phyloP scores from a whole-genome alignment of 148 eudicot genomes.

The Polygonum aviculare region DNA sequence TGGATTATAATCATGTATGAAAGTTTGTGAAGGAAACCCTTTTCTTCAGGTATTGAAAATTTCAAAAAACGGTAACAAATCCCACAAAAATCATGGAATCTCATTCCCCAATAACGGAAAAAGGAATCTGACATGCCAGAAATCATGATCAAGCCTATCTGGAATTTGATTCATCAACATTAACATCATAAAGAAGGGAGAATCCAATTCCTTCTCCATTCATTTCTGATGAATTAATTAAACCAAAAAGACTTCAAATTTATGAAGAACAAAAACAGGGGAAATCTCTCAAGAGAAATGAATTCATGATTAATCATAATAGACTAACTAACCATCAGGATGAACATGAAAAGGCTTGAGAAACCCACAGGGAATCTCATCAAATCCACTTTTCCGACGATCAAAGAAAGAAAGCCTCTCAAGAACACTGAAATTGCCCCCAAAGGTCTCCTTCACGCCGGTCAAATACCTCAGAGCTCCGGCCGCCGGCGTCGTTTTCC shows the following conservation, averaged over 20 bases:
- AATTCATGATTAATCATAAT: not conserved
- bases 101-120: not conserved
- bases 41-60: not conserved
- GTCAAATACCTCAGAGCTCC: slow-evolving; percentile 40
- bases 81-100: not conserved
- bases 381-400: slow-evolving; percentile 25
- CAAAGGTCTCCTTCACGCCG: slow-evolving; percentile 48
- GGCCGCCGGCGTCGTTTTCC: slow-evolving; percentile 18
- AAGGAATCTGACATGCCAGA: not conserved
- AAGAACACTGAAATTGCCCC: slow-evolving; percentile 48
- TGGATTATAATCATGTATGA: no score
- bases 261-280: not conserved
- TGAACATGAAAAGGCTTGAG: slow-evolving; percentile 49
- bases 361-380: slow-evolving; percentile 80
- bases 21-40: no score
- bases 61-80: not conserved
- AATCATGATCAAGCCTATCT: not conserved
- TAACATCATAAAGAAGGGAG: not conserved
- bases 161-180: not conserved
- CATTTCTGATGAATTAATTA: not conserved
- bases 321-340: slow-evolving; percentile 48
- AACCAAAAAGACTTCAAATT: not conserved
- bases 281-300: not conserved
- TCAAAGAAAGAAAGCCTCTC: slow-evolving; percentile 53
- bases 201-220: not conserved